These are phyloP conservation scores for Chrysanthemum seticuspe DNA, from an alignment of 129 eudicot species.

Conservation along the genomic window DNA sequence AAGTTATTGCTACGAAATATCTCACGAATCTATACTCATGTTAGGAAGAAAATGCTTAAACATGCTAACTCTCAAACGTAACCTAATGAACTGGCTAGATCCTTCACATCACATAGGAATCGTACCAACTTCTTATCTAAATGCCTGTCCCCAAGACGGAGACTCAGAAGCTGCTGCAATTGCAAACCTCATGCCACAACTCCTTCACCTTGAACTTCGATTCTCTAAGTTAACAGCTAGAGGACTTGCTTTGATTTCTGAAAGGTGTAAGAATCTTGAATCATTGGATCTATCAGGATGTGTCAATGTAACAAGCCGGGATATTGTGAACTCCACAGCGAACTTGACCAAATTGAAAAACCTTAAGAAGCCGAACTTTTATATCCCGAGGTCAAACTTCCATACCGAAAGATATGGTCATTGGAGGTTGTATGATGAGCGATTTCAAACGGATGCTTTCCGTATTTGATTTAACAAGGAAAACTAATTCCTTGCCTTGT, in stretches of 20 bases:
- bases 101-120: slow-evolving; percentile 77
- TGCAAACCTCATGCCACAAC: slow-evolving; percentile 60
- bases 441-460: slow-evolving; percentile 86
- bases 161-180: slow-evolving; percentile 90
- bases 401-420: slow-evolving; percentile 85
- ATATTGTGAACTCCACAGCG: slow-evolving; percentile 54
- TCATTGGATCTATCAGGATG: slow-evolving; percentile 77
- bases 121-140: slow-evolving; percentile 72
- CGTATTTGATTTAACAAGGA: slow-evolving; percentile 48
- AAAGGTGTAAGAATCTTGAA: slow-evolving; percentile 72
- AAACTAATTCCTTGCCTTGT: neutral
- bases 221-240: slow-evolving; percentile 68
- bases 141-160: slow-evolving; percentile 86
- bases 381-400: slow-evolving; percentile 75
- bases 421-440: slow-evolving; percentile 90
- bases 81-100: slow-evolving; percentile 81
- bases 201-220: slow-evolving; percentile 71
- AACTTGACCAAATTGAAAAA: slow-evolving; percentile 61
- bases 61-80: slow-evolving; percentile 54
- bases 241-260: slow-evolving; percentile 67
- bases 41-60: slow-evolving; percentile 66
- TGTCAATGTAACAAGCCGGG: slow-evolving; percentile 75
- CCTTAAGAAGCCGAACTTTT: slow-evolving; percentile 82
- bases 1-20: slow-evolving; percentile 90
- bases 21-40: slow-evolving; percentile 54